These are phyloP conservation scores for Hypoxylon sp. DNA, from an alignment of 2,329 filamentous ascomycete species.

Conservation along the genomic window DNA sequence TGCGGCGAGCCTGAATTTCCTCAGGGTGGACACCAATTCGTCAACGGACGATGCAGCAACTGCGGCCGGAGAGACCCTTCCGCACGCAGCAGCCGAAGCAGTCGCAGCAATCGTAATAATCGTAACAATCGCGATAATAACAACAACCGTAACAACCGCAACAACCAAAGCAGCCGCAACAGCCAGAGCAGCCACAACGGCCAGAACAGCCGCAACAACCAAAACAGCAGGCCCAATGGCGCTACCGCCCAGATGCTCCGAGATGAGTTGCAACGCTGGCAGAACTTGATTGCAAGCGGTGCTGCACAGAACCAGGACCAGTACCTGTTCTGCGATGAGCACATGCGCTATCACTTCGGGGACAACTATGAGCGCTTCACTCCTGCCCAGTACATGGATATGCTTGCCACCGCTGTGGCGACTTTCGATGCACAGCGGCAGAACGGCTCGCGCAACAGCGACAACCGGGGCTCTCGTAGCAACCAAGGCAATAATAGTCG, in stretches of 20 bases:
- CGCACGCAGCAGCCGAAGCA: background rate
- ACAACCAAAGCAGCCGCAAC: background rate
- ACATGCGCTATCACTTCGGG: background rate
- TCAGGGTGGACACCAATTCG: background rate
- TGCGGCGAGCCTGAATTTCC: background rate
- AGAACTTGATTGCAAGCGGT: background rate
- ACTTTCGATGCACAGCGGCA: background rate
- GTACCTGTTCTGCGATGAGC: conserved; percentile 1
- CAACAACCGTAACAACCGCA: no score
- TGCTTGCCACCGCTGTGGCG: background rate
- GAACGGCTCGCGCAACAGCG: background rate
- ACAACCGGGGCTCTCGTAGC: background rate
- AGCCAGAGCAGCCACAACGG: background rate
- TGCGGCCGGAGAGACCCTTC: background rate
- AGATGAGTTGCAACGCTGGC: background rate
- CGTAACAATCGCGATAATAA: no score
- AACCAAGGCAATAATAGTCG: background rate
- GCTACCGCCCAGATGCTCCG: background rate
- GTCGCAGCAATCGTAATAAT: background rate
- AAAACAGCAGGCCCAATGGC: background rate
- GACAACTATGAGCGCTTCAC: background rate
- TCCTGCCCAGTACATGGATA: background rate
- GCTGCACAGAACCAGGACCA: background rate
- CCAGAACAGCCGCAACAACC: background rate
- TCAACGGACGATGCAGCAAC: background rate